Evolutionary conservation across 805 yeast species (phyloP).

Genomic region (Metschnikowia shivogae): DNA sequence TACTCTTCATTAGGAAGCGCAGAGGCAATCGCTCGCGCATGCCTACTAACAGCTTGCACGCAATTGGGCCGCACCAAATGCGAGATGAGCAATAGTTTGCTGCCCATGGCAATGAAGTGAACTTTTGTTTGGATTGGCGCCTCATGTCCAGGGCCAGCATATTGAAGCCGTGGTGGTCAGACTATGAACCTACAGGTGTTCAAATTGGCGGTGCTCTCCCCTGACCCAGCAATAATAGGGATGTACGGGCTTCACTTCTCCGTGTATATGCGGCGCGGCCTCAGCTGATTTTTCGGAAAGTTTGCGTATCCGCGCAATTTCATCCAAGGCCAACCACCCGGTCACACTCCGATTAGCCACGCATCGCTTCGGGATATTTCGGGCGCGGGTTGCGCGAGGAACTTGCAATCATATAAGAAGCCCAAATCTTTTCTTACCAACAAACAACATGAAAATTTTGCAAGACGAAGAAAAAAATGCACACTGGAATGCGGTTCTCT

Average conservation of each 20-base stretch:
- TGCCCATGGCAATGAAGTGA: no score
- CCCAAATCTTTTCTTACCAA: no score
- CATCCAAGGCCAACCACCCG: neutral
- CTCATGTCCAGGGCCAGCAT: no score
- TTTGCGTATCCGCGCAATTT: conserved; percentile 1
- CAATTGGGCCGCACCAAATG: no score
- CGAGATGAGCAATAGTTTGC: no score
- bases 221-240: no score
- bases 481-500: conserved; percentile 53
- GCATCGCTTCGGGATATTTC: conserved; percentile 1
- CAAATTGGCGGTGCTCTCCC: no score
- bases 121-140: no score
- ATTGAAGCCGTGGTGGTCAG: no score
- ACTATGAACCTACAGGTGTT: no score
- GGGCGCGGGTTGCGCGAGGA: conserved; percentile 1
- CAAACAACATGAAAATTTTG: conserved; percentile 58
- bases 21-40: conserved; percentile 1
- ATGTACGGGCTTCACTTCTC: no score
- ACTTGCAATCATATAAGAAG: neutral
- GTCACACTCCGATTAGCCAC: conserved; percentile 1
- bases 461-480: conserved; percentile 63
- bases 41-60: neutral
- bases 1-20: conserved; percentile 51
- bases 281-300: conserved; percentile 1
- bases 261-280: no score